Evolutionary conservation across 2,329 filamentous ascomycete species (phyloP), one percentile per base, ranked within the genome.

Genomic region (Talaromyces sp.): DNA sequence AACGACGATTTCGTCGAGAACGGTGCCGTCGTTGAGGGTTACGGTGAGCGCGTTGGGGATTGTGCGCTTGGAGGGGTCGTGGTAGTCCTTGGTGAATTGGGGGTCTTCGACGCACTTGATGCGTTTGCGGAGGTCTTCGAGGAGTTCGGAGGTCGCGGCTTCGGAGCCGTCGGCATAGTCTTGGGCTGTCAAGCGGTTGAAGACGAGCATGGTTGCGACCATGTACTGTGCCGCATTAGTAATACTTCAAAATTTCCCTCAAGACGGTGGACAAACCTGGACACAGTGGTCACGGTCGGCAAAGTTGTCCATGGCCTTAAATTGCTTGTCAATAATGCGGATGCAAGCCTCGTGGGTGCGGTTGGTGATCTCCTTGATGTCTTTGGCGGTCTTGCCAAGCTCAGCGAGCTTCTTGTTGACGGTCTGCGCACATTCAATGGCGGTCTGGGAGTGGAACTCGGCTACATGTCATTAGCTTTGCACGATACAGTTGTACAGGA

Each of bases 251-350:
- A 2, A n/a, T 43, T 7, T 8, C n/a, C 6, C 6, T 43, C 17
- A 43, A 19, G 17, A 43, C 43, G 22, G 3, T 31, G 22, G 10
- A 67, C 75, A 67, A 75, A 84, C 82, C 84, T 98, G 95, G 72
- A 99, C 94, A 83, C 95, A 99, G 87, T 99, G 95, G 82, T 99
- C 95, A 75, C 95, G 93, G 83, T 99, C 95, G 75, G 95, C 95
- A 76, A 98, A 99, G 88, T 99, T 99, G 85, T 97, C 93, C 92
- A 99, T 96, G 73, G 93, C 89, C 87, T 97, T 98, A 87, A 97
- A 96, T 83, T 99, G 95, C 87, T 99, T 99, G 87, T 99, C 95
- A 75, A 99, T 99, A 82, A 99, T 99, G 74, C 95, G 93, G 77
- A 99, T 88, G 84, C 95, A 98, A 66, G 95, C 95, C 82, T 99